phyloP scores from a whole-genome alignment of 345 rosid species.

The Rubroshorea leprosula region DNA sequence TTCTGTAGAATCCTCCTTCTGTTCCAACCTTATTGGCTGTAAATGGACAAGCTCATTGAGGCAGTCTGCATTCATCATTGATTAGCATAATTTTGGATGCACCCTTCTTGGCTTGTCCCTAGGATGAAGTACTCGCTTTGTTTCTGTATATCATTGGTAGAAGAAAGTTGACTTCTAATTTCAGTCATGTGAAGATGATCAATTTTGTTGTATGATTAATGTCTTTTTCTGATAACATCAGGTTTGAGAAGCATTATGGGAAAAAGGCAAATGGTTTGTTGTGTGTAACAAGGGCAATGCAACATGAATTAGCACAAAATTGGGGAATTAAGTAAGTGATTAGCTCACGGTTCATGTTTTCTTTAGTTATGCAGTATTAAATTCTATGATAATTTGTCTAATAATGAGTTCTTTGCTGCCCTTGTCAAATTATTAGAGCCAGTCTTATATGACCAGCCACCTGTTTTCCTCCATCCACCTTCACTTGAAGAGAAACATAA shows the following conservation, averaged over 20 bases:
- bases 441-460: constrained; percentile 93
- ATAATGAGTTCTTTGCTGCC: constrained; percentile 5
- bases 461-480: constrained; percentile 77
- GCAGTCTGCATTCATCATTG: constrained; percentile 59
- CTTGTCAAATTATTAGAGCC: constrained; percentile 45
- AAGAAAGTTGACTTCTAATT: constrained; percentile 13
- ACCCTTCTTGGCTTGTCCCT: too few species aligned
- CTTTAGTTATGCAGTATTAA: constrained; percentile 6
- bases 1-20: constrained; percentile 88
- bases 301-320: too few species aligned
- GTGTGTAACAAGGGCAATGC: constrained; percentile 84
- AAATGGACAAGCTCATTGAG: constrained; percentile 89
- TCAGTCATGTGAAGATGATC: neutral
- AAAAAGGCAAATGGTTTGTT: constrained; percentile 82
- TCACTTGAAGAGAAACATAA: constrained; percentile 70
- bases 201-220: neutral
- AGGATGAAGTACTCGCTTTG: too few species aligned
- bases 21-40: constrained; percentile 81
- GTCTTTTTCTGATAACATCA: constrained; percentile 22
- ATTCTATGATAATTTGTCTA: constrained; percentile 11
- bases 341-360: constrained; percentile 21
- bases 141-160: too few species aligned
- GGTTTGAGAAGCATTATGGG: constrained; percentile 82
- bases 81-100: too few species aligned
- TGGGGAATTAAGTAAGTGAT: constrained; percentile 96